These are phyloP conservation scores for Ambrosia trifida DNA, from an alignment of 129 eudicot genomes.

Conservation along the genomic window DNA sequence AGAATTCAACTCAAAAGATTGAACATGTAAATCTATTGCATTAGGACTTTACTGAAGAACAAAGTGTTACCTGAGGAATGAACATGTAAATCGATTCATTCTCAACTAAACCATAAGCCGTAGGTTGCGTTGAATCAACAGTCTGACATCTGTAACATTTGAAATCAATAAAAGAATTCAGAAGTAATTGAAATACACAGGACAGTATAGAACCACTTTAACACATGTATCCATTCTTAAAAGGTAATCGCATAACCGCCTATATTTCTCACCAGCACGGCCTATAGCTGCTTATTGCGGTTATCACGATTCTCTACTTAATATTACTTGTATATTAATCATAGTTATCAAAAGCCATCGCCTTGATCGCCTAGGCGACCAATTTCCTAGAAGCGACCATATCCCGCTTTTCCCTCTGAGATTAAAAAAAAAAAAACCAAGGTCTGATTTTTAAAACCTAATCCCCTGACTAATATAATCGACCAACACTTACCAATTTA, in stretches of 20 bases:
- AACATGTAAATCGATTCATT: slow-evolving; percentile 52
- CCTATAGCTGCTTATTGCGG: neutral
- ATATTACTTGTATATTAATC: no score
- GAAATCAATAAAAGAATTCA: slow-evolving; percentile 26
- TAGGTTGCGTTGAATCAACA: slow-evolving; percentile 44
- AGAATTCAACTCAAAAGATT: slow-evolving; percentile 6
- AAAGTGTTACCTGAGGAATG: slow-evolving; percentile 59
- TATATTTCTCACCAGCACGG: neutral
- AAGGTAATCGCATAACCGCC: neutral
- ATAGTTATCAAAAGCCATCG: no score
- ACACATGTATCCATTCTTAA: no score
- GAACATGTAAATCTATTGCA: neutral
- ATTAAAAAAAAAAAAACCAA: no score
- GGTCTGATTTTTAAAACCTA: no score
- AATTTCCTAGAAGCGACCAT: no score
- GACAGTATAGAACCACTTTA: neutral
- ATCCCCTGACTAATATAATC: no score
- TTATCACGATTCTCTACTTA: neutral
- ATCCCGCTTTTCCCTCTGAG: no score
- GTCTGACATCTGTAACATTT: slow-evolving; percentile 58
- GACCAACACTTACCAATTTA: no score
- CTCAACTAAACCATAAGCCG: slow-evolving; percentile 69
- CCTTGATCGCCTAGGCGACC: no score
- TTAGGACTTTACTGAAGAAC: neutral
- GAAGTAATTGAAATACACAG: neutral